Base-by-base conservation (phyloP, 31 red algal genomes). In the Asparagopsis taxiformis region DNA sequence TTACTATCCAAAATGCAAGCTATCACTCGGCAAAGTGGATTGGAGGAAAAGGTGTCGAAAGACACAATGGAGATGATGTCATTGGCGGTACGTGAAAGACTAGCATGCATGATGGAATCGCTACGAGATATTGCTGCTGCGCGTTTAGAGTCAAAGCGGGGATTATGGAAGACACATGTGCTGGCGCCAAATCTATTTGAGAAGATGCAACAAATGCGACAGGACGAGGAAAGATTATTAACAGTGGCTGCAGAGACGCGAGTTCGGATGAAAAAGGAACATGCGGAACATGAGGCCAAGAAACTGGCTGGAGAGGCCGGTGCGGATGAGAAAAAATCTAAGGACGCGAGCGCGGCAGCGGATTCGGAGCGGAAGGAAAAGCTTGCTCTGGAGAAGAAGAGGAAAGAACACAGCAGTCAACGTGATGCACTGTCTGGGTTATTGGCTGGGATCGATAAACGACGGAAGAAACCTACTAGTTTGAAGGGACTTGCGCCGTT, bases 1-100 rank as follows among this genome's bases (percentile, higher is more conserved):
- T 63, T 88, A 13, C 48, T 64, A 17, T 62, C 31, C 31, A 88
- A 78, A 51, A 88, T 88, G 65, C 65, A 72, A 35, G 37, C 33
- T 24, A 72, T 74, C 25, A 62, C 72, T 0, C 62, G 46, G 43
- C 31, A 60, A 17, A 36, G 41, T 44, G 73, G 37, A 3, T 48
- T 88, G 15, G 20, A 70, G 29, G 72, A 88, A 24, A 59, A 51
- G 25, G 43, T 78, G 32, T 65, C 33, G 10, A 78, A 71, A 26
- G 72, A 88, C 25, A 61, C 66, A 11, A 88, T 78, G 72, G 83
- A 88, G 54, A 64, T 88, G 34, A 63, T 88, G 37, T 77, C 83
- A 23, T 34, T 88, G 11, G 83, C 83, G 11, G 83, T 78, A 34
- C 63, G 66, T 31, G 72, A 88, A 37, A 56, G 83, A 21, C 38